Evolutionary conservation across 1,139 yeast genomes (phyloP), one percentile per base, ranked within the genome.

Genomic region (Hyphopichia fennica): DNA sequence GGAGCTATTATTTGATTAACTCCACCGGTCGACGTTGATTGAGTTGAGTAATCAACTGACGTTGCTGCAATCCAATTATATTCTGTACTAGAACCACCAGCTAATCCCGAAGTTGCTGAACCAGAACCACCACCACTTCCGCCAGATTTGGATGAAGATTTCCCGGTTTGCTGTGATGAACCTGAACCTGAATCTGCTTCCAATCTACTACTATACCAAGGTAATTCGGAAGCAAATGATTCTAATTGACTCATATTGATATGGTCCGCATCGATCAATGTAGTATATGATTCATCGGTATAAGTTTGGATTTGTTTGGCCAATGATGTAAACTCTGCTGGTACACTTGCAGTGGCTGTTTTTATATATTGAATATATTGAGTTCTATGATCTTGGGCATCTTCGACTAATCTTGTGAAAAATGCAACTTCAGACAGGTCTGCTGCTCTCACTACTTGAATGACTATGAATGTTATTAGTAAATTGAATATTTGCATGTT

Each of bases 201-300:
- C 11, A 31, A 31, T 28, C 29, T 20, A 15, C 19, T 18, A 16
- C 18, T 34, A 19, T 35, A 57, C 75, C 76, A 69, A 16, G 72
- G 73, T 46, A 70, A 62, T 29, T 57, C 49, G 22, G 69, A 58
- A 22, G 69, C 74, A 46, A 58, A 64, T 4, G 53, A 41, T 40
- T 56, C 60, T 37, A 69, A 46, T 16, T 58, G 48, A 11, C 48
- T 42, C 11, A 67, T 51, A 38, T 51, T 50, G 20, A 56, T 43
- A 7, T 44, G 43, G 1, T 48, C 41, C 40, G 57, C 51, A 25
- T 58, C 54, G 45, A 67, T 54, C 43, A 68, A 48, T 13, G 75
- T 66, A 32, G 74, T 68, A 53, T 68, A 67, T 10, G 63, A 52
- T 47, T 67, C 69, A 49, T 69, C 72, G n/a, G 61, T 62, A 49